A percentile compares a stretch with the other conserved stretches of the same genome.
phyloP scores from a whole-genome alignment of 345 rosid genomes.

The Hypericum androsaemum region DNA sequence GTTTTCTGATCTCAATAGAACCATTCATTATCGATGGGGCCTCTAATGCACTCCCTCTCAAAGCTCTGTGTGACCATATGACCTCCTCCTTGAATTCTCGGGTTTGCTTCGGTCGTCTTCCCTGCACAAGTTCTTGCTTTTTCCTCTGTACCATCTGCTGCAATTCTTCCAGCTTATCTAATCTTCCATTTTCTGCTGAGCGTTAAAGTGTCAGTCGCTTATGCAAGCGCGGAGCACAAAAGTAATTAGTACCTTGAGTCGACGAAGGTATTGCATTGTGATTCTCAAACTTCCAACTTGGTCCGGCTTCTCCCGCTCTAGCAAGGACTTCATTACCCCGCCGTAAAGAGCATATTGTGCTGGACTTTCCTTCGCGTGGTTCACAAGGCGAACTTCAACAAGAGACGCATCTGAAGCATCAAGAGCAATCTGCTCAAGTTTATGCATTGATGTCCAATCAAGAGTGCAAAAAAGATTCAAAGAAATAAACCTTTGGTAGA shows the following conservation, averaged over 20 bases:
- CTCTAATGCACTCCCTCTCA: too few species aligned
- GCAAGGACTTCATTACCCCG: slow-evolving; percentile 15
- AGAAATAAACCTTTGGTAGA: slow-evolving; percentile 52
- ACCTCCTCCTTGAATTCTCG: slow-evolving; percentile 38
- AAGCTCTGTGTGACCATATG: slow-evolving; percentile 63
- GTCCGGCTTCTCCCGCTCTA: slow-evolving; percentile 17
- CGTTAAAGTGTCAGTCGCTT: slow-evolving; percentile 2
- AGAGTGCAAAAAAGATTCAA: not conserved
- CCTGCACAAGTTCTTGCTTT: slow-evolving; percentile 50
- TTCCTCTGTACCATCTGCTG: slow-evolving; percentile 48
- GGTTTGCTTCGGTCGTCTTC: slow-evolving; percentile 37
- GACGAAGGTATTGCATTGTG: slow-evolving; percentile 23
- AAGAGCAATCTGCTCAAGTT: not conserved
- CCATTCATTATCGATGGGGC: too few species aligned
- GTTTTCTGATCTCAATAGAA: too few species aligned
- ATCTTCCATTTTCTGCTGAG: slow-evolving; percentile 42
- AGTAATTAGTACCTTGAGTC: slow-evolving; percentile 34
- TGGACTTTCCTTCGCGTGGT: slow-evolving; percentile 21
- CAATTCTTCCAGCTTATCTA: slow-evolving; percentile 63
- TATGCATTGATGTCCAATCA: slow-evolving; percentile 1
- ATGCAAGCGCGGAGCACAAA: not conserved
- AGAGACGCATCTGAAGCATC: slow-evolving; percentile 35
- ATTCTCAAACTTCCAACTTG: slow-evolving; percentile 8
- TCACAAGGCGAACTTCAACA: slow-evolving; percentile 54
- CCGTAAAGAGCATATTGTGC: slow-evolving; percentile 16